These are phyloP conservation scores for Tritrichomonas musculus DNA, from an alignment of 208 protist genomes.

Conservation along the genomic window DNA sequence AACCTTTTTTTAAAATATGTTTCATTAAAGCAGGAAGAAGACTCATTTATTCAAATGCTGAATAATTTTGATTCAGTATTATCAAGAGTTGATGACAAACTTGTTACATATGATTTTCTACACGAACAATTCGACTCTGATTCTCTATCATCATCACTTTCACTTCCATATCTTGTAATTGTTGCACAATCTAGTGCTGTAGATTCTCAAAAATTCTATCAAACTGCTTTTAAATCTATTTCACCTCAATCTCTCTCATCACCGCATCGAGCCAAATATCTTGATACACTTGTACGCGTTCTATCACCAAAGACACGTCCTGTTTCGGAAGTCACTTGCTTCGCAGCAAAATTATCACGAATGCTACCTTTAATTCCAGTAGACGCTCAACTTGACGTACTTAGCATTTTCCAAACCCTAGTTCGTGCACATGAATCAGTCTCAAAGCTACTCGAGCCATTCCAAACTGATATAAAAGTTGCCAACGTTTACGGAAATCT, in stretches of 20 bases:
- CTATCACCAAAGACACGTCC: not conserved
- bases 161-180: not conserved
- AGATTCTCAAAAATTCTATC: not conserved
- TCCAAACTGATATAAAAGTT: not conserved
- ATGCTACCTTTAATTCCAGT: not conserved
- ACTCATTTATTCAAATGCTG: not conserved
- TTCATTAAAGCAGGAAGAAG: not conserved
- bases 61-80: not conserved
- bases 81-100: not conserved
- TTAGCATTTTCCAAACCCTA: not conserved
- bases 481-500: not conserved
- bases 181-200: not conserved
- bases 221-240: not conserved
- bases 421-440: constrained; percentile 10
- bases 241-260: constrained; percentile 7
- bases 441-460: not conserved
- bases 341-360: not conserved
- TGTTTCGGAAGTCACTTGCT: not conserved
- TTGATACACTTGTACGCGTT: not conserved
- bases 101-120: constrained; percentile 17
- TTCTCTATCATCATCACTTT: not conserved
- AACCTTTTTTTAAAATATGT: not conserved
- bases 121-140: not conserved
- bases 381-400: not conserved
- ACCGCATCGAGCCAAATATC: not conserved